These are phyloP conservation scores for Stephania cephalantha DNA, from an alignment of 164 flowering plant genomes.

Conservation along the genomic window DNA sequence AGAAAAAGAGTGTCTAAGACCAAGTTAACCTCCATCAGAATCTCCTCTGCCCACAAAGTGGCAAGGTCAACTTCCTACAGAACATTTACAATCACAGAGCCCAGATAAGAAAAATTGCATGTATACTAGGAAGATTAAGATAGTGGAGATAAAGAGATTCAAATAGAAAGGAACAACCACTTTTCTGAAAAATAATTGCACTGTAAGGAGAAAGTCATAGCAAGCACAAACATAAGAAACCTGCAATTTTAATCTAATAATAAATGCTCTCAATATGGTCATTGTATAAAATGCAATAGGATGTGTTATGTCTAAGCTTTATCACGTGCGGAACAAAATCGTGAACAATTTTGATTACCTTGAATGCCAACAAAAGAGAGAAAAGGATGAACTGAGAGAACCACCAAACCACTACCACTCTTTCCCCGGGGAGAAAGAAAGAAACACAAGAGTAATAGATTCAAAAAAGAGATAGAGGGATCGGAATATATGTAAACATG, in stretches of 20 bases:
- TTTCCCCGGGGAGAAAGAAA: too few relatives aligned
- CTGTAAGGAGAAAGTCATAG: neutral
- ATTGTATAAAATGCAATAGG: neutral
- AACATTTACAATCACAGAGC: neutral
- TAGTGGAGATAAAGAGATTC: neutral
- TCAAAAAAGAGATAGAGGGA: too few relatives aligned
- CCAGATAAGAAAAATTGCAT: neutral
- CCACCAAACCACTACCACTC: too few relatives aligned
- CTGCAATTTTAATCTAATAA: neutral
- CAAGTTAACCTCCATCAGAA: slow-evolving; percentile 69
- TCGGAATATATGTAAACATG: too few relatives aligned
- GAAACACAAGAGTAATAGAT: too few relatives aligned
- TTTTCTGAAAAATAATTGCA: neutral
- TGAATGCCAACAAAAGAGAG: neutral
- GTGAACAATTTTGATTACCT: neutral
- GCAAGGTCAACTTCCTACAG: slow-evolving; percentile 73
- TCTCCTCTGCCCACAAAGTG: slow-evolving; percentile 91
- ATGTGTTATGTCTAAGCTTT: neutral
- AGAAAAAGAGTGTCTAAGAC: slow-evolving; percentile 84
- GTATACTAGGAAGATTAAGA: neutral
- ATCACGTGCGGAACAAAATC: neutral
- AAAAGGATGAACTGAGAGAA: too few relatives aligned
- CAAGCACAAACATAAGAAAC: neutral
- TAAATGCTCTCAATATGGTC: neutral
- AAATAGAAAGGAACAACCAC: neutral